Conservation (phyloP, 257 asterid species). For the Solanum neorickii region DNA sequence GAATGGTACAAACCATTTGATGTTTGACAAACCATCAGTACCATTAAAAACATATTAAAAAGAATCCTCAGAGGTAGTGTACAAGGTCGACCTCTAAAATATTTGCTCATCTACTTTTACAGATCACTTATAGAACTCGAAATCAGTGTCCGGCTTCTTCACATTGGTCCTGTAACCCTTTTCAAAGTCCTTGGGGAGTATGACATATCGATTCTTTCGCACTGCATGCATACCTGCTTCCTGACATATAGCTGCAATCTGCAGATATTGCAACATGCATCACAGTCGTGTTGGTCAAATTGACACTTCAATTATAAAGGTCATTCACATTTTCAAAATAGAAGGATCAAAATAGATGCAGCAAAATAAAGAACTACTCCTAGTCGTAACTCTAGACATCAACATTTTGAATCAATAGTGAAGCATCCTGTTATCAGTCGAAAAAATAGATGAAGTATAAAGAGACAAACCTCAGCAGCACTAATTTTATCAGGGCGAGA, state of each 20-base stretch:
- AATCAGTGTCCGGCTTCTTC: constrained; percentile 84
- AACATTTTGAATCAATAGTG: no score
- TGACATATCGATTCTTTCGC: constrained; percentile 74
- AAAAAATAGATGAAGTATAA: no score
- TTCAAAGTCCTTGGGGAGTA: constrained; percentile 83
- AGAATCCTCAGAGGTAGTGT: neutral
- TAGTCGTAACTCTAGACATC: no score
- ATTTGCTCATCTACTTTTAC: neutral
- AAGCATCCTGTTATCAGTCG: no score
- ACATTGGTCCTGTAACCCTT: constrained; percentile 81
- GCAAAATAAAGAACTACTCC: no score
- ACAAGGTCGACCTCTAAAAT: neutral
- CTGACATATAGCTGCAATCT: neutral
- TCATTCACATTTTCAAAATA: no score
- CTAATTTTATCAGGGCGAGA: constrained; percentile 89
- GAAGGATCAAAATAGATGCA: no score
- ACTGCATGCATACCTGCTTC: constrained; percentile 84
- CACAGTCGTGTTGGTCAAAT: no score
- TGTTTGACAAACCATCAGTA: neutral
- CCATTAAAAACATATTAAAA: neutral
- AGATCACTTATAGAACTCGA: constrained; percentile 53
- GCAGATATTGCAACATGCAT: neutral
- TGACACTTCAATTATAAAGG: no score
- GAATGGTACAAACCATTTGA: neutral
- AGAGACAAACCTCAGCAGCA: constrained; percentile 75